Evolutionary conservation across 1,284 basidiomycete species (phyloP), one percentile per base, ranked within the genome.

Genomic region (Puccinia polysora): DNA sequence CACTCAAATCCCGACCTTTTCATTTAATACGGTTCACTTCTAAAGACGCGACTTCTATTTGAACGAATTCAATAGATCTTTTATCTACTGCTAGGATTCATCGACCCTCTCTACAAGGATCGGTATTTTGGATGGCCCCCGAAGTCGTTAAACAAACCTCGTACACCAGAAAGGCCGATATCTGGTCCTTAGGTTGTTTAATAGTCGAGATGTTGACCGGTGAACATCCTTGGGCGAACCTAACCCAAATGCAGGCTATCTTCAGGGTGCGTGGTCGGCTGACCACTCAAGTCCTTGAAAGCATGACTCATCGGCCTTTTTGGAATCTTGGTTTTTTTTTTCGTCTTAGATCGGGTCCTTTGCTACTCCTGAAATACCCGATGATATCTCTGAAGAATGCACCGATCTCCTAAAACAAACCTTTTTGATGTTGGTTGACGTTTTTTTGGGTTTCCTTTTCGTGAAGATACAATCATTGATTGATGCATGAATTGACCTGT

Each of bases 221-320:
- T 2, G 89, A 93, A 76, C 95, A 97, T 80, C 96, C 96, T 0
- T 98, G 92, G 90, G 90, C 95, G 0, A 89, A 92, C 75, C 83
- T 98, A 30, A 94, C 90, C n/a, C 95, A 98, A 81, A 97, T 97
- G 93, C 93, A 96, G 82, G 92, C 91, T 73, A 96, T 96, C 78
- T 97, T 91, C 84, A 90, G 89, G 85, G 93, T 91, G 67, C 70
- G 82, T 77, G 3, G 18, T 23, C 47, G 18, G 18, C 18, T 7
- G 8, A 36, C 32, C 15, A 5, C 32, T 23, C 36, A 14, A 43
- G 12, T 49, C 73, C 34, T 15, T 62, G 49, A 25, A 23, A n/a
- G 72, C 7, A 15, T 15, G 59, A 32, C 23, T 47, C 23, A 8
- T 8, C 23, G 1, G 2, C 50, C 53, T 2, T 28, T 32, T 20